Evolutionary conservation across 352 stramenopile species (phyloP).

Genomic region (Elongisporangium undulatum): DNA sequence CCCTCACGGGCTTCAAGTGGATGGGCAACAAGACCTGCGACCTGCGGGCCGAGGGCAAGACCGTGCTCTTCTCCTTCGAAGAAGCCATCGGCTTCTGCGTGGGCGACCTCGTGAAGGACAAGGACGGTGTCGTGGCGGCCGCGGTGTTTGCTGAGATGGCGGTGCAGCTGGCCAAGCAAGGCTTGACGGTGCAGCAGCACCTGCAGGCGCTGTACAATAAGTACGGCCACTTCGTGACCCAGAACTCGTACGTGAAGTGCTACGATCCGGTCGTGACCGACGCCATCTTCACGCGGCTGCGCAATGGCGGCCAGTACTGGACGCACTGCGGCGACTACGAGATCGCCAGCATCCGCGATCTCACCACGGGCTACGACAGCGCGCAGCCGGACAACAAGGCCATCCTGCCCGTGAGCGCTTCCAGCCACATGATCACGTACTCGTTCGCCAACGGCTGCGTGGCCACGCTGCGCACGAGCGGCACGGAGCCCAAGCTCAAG

Average conservation of each 20-base stretch:
- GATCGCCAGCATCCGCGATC: slow-evolving; percentile 81
- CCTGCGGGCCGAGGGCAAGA: slow-evolving; percentile 83
- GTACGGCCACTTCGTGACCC: slow-evolving; percentile 96
- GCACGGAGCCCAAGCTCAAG: slow-evolving; percentile 99
- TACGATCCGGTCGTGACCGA: slow-evolving; percentile 86
- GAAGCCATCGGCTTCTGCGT: slow-evolving; percentile 99
- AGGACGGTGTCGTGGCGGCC: slow-evolving; percentile 95
- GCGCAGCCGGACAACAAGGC: slow-evolving; percentile 85
- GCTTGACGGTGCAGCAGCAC: slow-evolving; percentile 63
- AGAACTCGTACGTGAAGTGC: slow-evolving; percentile 98
- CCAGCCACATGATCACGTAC: slow-evolving; percentile 97
- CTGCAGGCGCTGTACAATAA: slow-evolving; percentile 88
- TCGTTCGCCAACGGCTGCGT: slow-evolving; percentile 95
- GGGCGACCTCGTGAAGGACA: slow-evolving; percentile 96
- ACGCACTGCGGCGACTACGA: slow-evolving; percentile 72
- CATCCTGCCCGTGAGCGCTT: slow-evolving; percentile 88
- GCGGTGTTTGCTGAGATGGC: slow-evolving; percentile 91
- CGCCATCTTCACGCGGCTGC: slow-evolving; percentile 90
- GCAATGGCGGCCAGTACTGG: slow-evolving; percentile 89
- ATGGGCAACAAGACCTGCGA: slow-evolving; percentile 92
- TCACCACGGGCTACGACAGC: slow-evolving; percentile 88
- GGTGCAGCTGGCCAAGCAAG: slow-evolving; percentile 54
- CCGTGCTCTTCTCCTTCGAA: slow-evolving; percentile 96
- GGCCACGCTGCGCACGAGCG: slow-evolving; percentile 95
- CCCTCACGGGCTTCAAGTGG: slow-evolving; percentile 99